Base-by-base conservation (phyloP, 345 rosid species). In the Euphorbia tirucalli region DNA sequence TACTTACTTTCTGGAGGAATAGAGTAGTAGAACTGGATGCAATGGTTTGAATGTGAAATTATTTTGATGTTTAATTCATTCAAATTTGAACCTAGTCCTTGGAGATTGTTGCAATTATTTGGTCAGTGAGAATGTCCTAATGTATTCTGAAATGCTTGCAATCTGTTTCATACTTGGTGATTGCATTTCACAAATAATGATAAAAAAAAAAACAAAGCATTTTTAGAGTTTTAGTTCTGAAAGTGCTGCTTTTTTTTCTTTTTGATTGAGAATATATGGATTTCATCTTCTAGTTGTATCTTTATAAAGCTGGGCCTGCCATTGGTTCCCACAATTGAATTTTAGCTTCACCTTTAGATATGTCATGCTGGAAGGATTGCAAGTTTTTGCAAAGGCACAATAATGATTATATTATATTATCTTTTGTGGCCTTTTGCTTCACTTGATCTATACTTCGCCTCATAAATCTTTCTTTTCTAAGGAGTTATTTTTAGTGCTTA, bases 261-360 rank as follows among this genome's bases (percentile, higher is more conserved):
- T 44, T 19, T 69, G 74, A 74, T 64, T 49, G 66, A 78, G 84
- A 76, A 85, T 78, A 66, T 62, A 68, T 80, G 74, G 72, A 61
- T 69, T 22, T 57, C 35, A 25, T 68, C 66, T 54, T 30, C 64
- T 59, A 46, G 41, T 24, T 21, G 21, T 66, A 48, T 68, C 46
- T 65, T 63, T 22, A 27, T 58, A 50, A 62, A 56, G 80, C 71
- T 10, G 44, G 44, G 11, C 43, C 67, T 24, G 19, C 46, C 68
- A 68, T 60, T 56, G 57, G 32, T 58, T 35, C 55, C 32, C 60
- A 19, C n/a, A 44, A 21, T 44, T 46, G n/a, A 68, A 30, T 16
- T 61, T 39, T 62, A 56, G 60, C 49, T 70, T 61, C 11, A 58
- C 63, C 63, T 69, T 61, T 68, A 65, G 35, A 31, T 35, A 55